A percentile compares a stretch with the other conserved stretches of the same genome.
phyloP scores from a whole-genome alignment of 2,329 filamentous ascomycete genomes.

The Neopestalotiopsis sp. region DNA sequence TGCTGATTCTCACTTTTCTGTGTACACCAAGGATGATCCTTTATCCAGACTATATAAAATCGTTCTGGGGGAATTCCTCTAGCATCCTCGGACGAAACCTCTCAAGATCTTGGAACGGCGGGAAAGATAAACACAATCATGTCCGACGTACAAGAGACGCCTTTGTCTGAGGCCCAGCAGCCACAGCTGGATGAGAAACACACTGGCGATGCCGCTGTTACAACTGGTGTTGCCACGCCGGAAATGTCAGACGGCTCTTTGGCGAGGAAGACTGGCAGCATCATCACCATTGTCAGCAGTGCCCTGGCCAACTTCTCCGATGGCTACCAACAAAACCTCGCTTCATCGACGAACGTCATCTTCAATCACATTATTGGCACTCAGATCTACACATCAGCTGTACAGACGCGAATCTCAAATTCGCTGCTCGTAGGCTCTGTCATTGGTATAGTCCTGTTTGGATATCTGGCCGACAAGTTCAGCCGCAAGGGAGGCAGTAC shows the following conservation, averaged over 20 bases:
- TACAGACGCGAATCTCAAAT: conserved; percentile 39
- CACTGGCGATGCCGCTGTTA: too few species aligned
- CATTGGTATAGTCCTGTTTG: conserved; percentile 39
- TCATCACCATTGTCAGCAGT: conserved; percentile 15
- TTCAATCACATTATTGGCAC: conserved; percentile 35
- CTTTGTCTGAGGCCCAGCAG: background rate
- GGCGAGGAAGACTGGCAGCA: conserved; percentile 9
- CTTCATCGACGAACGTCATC: conserved; percentile 39
- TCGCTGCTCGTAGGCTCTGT: conserved; percentile 38
- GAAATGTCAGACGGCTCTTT: background rate
- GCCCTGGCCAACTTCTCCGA: conserved; percentile 37
- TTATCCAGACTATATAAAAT: background rate
- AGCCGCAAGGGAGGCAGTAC: conserved; percentile 36
- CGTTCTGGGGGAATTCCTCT: background rate
- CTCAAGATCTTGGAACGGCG: background rate
- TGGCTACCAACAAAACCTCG: conserved; percentile 38
- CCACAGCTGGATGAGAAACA: background rate
- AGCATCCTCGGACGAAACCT: background rate
- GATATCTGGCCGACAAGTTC: conserved; percentile 37
- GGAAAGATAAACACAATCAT: background rate
- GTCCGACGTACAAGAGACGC: background rate
- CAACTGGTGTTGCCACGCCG: too few species aligned
- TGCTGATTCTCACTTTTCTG: background rate
- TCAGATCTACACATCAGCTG: conserved; percentile 33
- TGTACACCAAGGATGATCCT: conserved; percentile 6